phyloP scores from a whole-genome alignment of 2,329 filamentous ascomycete genomes.

The Epichloe elymi region DNA sequence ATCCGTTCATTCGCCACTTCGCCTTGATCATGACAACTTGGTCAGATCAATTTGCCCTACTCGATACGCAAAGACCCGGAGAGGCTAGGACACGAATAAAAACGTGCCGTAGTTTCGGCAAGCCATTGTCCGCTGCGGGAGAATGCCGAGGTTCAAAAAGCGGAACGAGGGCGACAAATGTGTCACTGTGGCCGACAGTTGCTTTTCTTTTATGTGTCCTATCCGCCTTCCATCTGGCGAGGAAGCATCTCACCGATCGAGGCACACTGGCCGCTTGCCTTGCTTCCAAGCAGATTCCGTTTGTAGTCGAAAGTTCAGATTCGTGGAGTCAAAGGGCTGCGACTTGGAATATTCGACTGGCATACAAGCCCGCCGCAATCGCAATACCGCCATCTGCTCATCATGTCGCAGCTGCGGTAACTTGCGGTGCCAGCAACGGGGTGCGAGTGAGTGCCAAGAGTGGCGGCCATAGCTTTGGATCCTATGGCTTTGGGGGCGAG shows the following conservation, averaged over 20 bases:
- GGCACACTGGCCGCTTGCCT: not conserved
- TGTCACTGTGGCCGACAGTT: not conserved
- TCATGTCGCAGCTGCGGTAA: not conserved
- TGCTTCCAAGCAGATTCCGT: not conserved
- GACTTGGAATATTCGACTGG: not conserved
- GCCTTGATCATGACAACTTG: too few relatives aligned
- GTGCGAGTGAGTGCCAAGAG: not conserved
- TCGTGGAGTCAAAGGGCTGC: not conserved
- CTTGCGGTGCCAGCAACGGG: not conserved
- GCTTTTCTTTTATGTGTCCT: not conserved
- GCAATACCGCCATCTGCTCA: not conserved
- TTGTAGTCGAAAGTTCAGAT: not conserved
- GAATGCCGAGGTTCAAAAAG: too few relatives aligned
- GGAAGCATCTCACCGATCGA: not conserved
- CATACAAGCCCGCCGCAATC: not conserved
- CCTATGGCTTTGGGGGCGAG: not conserved
- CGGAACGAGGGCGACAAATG: not conserved
- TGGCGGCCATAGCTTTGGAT: slow-evolving; percentile 1
- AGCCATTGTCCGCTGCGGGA: too few relatives aligned
- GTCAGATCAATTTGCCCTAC: too few relatives aligned
- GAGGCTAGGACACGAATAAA: too few relatives aligned
- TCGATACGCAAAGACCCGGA: too few relatives aligned
- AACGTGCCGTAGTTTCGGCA: too few relatives aligned
- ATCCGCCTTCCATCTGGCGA: not conserved
- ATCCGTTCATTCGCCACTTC: too few relatives aligned